Evolutionary conservation across 768 basidiomycete species (phyloP).

Genomic region (Psilocybe tampanensis): DNA sequence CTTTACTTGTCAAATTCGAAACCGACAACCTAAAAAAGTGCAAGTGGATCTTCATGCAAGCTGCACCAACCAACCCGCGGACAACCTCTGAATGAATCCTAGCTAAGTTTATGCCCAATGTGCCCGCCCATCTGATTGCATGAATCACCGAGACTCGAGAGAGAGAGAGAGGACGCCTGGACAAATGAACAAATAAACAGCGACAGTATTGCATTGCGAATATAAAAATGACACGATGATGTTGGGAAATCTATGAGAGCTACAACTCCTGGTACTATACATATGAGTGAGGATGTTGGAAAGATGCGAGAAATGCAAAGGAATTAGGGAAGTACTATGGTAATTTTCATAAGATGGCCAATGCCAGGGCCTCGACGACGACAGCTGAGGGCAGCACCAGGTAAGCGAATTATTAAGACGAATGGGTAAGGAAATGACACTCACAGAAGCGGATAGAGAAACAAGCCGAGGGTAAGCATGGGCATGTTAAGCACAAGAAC

Average conservation of each 20-base stretch:
- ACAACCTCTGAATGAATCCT: neutral
- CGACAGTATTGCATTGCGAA: neutral
- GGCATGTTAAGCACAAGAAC: conserved; percentile 20
- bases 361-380: neutral
- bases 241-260: neutral
- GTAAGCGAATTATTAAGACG: neutral
- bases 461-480: neutral
- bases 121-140: neutral
- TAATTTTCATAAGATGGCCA: conserved; percentile 10
- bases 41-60: neutral
- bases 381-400: neutral
- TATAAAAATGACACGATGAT: neutral
- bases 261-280: neutral
- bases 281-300: neutral
- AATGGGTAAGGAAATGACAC: neutral
- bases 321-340: conserved; percentile 10
- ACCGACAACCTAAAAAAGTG: neutral
- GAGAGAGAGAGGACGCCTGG: neutral
- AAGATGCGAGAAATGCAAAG: neutral
- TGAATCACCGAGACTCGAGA: neutral
- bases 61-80: neutral
- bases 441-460: neutral
- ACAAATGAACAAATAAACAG: neutral
- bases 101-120: neutral
- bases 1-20: conserved; percentile 7